Base-by-base conservation (phyloP, 139 green algal genomes). In the Chlamydomonas eustigma region DNA sequence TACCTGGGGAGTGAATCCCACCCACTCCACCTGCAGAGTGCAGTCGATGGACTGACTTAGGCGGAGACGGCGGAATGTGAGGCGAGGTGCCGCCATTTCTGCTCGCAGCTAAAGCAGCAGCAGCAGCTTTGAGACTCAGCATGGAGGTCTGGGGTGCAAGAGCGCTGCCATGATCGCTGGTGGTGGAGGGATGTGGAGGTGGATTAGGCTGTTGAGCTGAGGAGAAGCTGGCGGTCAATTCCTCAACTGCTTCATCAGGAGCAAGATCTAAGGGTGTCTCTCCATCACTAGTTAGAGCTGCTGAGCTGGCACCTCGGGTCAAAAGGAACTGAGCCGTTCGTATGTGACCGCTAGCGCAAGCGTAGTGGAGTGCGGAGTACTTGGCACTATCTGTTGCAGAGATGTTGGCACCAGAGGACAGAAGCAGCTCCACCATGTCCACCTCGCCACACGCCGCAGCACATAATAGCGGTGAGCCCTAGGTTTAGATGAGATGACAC, bases 311-410 rank as follows among this genome's bases (percentile, higher is more conserved):
- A 18, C 18, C 18, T 28, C 25, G 25, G 58, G 58, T 28, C 6
- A 70, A 28, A 24, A 70, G 58, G 24, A 5, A 24, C 25, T 28
- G 28, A 24, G 58, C 80, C 0, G 72, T 70, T 2, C 81, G 78
- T 2, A 78, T 44, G 66, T 89, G 81, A 3, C 74, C 79, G 4
- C 76, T 67, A 22, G 37, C 4, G 44, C 76, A 84, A 1, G 83
- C 81, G 34, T 86, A 81, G 71, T 90, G 86, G 51, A 90, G 77
- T 1, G 86, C 86, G 1, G 83, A 85, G 50, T 74, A 73, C 1
- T 64, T 35, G 0, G 76, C 51, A 36, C 67, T 44, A 64, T 90
- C 86, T 18, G 18, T 18, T 58, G 44, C 44, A 18, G 44, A 58
- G 2, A 86, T 64, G 58, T 86, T 75, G 0, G 83, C 83, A 2